Conservation (phyloP, 495 filamentous ascomycete species). For the Glarea lozoyensis region DNA sequence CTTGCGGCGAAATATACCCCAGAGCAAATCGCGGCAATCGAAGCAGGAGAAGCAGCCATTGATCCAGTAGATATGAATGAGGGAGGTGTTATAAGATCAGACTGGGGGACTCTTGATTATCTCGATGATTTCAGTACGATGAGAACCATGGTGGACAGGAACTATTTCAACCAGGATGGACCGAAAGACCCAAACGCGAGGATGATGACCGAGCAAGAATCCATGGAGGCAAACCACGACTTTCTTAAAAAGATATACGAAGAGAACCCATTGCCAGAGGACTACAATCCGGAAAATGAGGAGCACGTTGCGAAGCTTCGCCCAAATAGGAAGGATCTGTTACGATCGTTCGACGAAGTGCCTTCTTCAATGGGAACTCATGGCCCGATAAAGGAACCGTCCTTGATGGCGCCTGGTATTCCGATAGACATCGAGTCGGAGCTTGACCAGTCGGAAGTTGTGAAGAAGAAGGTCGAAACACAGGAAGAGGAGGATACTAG, state of each 20-base stretch:
- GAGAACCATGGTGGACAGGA: constrained; percentile 65
- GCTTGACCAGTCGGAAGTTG: not conserved
- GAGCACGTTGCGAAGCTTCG: constrained; percentile 25
- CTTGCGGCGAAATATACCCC: constrained; percentile 64
- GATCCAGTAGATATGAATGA: constrained; percentile 66
- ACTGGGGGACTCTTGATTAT: constrained; percentile 67
- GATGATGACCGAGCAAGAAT: constrained; percentile 40
- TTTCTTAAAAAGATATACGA: not conserved
- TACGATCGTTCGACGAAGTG: constrained; percentile 3
- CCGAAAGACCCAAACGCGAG: constrained; percentile 47
- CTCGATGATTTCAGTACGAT: constrained; percentile 76
- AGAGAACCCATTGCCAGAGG: constrained; percentile 19
- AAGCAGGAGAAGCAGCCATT: constrained; percentile 78
- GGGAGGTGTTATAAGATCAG: constrained; percentile 57
- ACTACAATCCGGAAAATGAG: constrained; percentile 27
- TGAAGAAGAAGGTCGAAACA: constrained; percentile 31
- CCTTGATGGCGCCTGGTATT: constrained; percentile 5
- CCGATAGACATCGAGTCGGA: constrained; percentile 2
- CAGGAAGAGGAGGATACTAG: constrained; percentile 34
- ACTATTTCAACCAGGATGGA: constrained; percentile 21
- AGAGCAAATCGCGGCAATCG: constrained; percentile 73
- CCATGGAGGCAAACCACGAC: not conserved
- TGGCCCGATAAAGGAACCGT: constrained; percentile 11
- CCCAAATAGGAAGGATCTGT: constrained; percentile 4
- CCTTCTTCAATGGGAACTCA: constrained; percentile 12